These are phyloP conservation scores for Plenodomus tracheiphilus DNA, from an alignment of 2,329 filamentous ascomycete genomes.

Conservation along the genomic window DNA sequence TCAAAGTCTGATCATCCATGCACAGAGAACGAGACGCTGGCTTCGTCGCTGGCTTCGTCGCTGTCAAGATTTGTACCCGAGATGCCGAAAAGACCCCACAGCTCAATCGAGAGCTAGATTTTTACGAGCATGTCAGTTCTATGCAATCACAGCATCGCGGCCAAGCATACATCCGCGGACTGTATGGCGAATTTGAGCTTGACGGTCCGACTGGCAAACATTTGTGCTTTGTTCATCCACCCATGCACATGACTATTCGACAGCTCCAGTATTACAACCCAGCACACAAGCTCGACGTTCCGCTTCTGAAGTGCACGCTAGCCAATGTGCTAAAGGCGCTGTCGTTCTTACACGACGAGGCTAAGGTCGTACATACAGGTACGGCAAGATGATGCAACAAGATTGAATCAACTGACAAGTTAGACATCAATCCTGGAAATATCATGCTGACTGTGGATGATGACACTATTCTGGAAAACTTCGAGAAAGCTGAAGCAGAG, in stretches of 20 bases:
- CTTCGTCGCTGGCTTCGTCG: conserved; percentile 20
- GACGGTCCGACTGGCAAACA: conserved; percentile 24
- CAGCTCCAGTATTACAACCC: conserved; percentile 26
- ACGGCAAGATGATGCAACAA: conserved; percentile 17
- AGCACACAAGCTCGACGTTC: conserved; percentile 18
- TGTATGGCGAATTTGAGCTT: conserved; percentile 24
- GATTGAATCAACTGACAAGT: conserved; percentile 12
- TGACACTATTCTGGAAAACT: conserved; percentile 41
- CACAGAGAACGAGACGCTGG: conserved; percentile 20
- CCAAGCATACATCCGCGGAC: conserved; percentile 24
- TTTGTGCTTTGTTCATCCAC: conserved; percentile 29
- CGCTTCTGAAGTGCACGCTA: conserved; percentile 33
- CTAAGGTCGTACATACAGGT: conserved; percentile 53
- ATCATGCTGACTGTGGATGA: conserved; percentile 47
- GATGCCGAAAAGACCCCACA: conserved; percentile 13
- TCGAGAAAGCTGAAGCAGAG: conserved; percentile 43
- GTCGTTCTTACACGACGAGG: conserved; percentile 50
- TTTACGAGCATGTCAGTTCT: conserved; percentile 31
- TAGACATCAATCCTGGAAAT: conserved; percentile 52
- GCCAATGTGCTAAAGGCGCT: conserved; percentile 47
- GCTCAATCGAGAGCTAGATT: conserved; percentile 25
- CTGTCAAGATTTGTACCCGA: conserved; percentile 26
- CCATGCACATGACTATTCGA: conserved; percentile 34
- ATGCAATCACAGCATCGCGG: conserved; percentile 26
- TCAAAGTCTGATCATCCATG: conserved; percentile 18